Conservation (phyloP, 2,329 filamentous ascomycete genomes). For the Colletotrichum tropicale region DNA sequence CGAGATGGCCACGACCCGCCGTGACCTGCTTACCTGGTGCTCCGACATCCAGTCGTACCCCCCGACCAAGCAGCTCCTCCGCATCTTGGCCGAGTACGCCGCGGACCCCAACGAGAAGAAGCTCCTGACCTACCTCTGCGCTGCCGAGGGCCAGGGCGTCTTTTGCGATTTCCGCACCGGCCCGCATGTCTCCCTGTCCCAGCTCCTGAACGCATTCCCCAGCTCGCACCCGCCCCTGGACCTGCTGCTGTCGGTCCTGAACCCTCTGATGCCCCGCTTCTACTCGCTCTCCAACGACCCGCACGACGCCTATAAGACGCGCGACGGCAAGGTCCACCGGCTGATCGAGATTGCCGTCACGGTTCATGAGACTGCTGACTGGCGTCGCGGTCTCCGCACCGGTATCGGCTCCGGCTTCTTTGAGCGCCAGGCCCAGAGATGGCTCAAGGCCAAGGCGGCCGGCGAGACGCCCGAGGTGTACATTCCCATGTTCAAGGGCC, state of each 20-base stretch:
- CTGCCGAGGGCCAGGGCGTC: slow-evolving; percentile 85
- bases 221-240: slow-evolving; percentile 89
- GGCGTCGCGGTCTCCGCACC: slow-evolving; percentile 73
- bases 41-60: slow-evolving; percentile 92
- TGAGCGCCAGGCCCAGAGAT: slow-evolving; percentile 79
- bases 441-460: slow-evolving; percentile 69
- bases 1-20: slow-evolving; percentile 85
- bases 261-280: slow-evolving; percentile 94
- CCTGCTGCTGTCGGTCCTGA: slow-evolving; percentile 77
- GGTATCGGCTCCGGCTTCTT: slow-evolving; percentile 94
- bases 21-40: slow-evolving; percentile 95
- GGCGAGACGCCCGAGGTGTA: slow-evolving; percentile 70
- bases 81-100: slow-evolving; percentile 85
- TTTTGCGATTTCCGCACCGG: slow-evolving; percentile 96
- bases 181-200: slow-evolving; percentile 82
- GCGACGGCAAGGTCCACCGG: slow-evolving; percentile 74
- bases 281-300: slow-evolving; percentile 98
- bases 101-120: slow-evolving; percentile 83
- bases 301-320: slow-evolving; percentile 72
- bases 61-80: slow-evolving; percentile 85
- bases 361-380: slow-evolving; percentile 85
- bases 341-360: slow-evolving; percentile 97
- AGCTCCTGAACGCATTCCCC: slow-evolving; percentile 90
- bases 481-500: slow-evolving; percentile 95
- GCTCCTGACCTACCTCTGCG: slow-evolving; percentile 84